phyloP scores from a whole-genome alignment of 2,329 filamentous ascomycete species.

The Pestalotiopsis fici region DNA sequence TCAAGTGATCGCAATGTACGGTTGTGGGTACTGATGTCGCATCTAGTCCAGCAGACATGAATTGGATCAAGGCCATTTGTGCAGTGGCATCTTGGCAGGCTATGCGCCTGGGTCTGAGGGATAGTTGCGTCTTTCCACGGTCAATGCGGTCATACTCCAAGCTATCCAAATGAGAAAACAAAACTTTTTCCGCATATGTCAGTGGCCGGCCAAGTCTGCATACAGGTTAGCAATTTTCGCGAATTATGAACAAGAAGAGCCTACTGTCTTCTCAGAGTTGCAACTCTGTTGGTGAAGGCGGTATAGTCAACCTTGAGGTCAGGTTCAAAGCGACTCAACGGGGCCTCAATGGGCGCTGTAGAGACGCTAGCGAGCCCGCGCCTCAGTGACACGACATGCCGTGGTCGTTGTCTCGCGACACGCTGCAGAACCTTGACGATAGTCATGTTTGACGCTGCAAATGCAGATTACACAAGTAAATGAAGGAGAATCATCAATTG shows the following conservation, averaged over 20 bases:
- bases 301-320: not conserved
- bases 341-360: not conserved
- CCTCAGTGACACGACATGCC: not conserved
- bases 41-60: conserved; percentile 93
- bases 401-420: not conserved
- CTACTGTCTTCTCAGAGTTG: not conserved
- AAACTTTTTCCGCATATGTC: conserved; percentile 94
- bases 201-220: conserved; percentile 42
- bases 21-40: conserved; percentile 91
- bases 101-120: conserved; percentile 94
- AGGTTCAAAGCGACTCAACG: not conserved
- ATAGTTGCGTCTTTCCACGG: conserved; percentile 86
- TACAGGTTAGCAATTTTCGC: not conserved
- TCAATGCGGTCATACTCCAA: conserved; percentile 85
- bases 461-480: too few relatives aligned
- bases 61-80: conserved; percentile 97
- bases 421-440: not conserved
- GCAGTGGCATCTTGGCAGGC: conserved; percentile 99
- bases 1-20: conserved; percentile 99
- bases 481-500: too few relatives aligned
- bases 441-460: not conserved
- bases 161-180: conserved; percentile 92
- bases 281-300: not conserved
- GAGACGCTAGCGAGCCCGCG: not conserved
- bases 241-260: not conserved